Base-by-base conservation (phyloP, 192 early-diverging fungal genomes). In the Linnemannia hyalina region DNA sequence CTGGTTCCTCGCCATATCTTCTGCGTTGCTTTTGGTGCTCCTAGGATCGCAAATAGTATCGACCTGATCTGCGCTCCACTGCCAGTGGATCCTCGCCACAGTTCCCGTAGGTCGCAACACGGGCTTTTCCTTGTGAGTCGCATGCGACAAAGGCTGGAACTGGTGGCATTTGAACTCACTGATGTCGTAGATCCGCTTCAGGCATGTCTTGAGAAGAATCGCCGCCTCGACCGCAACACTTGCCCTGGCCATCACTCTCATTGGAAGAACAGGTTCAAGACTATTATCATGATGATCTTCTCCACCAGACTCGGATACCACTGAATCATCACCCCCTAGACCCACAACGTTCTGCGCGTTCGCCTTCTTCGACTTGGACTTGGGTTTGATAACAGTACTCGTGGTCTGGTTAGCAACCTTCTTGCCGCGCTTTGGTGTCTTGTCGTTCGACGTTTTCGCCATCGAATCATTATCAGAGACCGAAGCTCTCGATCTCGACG, bases 91-190 rank as follows among this genome's bases (percentile, higher is more conserved):
- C 42, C 76, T 49, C 5, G 84, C 71, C 23, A 49, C 36, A 9
- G 55, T 18, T 0, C 84, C 84, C 13, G 68, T 60, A 38, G 68
- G 36, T 49, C 71, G 74, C 35, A 63, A 47, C 11, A 40, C 26
- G 8, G 84, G 84, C 22, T 81, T 81, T 54, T 86, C 84, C 49
- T 78, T 80, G 54, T 86, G 80, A 36, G 41, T 81, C 3, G 55
- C 78, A 32, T 73, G 55, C 9, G 79, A 69, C 1, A 47, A 63
- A 7, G 78, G 75, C 68, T 81, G 84, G 76, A 86, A 86, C 41
- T 86, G 84, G 32, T 86, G 84, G 72, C 75, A 76, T 41, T 78
- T 86, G 2, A 52, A 26, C 46, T 86, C 84, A 36, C 79, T 86
- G 4, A 86, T 44, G 44, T 81, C 80, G 44, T 86, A 86, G 3